Conservation (phyloP, 257 asterid species). For the Forsythia suspensa region DNA sequence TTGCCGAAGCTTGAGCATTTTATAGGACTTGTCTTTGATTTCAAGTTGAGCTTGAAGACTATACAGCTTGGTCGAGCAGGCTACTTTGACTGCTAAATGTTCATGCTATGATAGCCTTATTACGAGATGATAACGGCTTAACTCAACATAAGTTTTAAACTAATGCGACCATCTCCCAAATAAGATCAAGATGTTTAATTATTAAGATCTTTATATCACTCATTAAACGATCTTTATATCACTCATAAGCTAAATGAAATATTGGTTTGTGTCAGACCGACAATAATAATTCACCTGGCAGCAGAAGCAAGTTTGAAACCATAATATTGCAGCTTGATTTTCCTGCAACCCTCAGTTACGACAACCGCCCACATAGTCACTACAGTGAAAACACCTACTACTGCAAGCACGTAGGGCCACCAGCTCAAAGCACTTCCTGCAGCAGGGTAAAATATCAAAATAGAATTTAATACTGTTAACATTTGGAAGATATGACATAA, state of each 20-base stretch:
- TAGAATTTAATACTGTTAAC: slow-evolving; percentile 6
- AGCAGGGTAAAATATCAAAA: slow-evolving; percentile 24
- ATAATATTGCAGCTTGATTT: slow-evolving; percentile 90
- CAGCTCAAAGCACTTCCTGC: slow-evolving; percentile 87
- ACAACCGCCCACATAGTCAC: slow-evolving; percentile 97
- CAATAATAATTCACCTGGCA: slow-evolving; percentile 53
- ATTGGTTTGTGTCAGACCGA: neutral
- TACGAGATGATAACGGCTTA: neutral
- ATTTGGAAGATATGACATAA: slow-evolving; percentile 11
- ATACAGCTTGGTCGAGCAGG: neutral
- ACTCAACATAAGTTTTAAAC: neutral
- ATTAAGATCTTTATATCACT: neutral
- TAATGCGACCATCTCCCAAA: neutral
- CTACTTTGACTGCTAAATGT: neutral
- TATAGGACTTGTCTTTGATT: neutral
- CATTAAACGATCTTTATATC: neutral
- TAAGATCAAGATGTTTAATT: neutral
- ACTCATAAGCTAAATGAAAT: slow-evolving; percentile 10
- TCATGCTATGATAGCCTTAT: neutral
- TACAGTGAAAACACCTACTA: slow-evolving; percentile 70
- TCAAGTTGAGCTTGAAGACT: neutral
- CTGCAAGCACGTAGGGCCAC: slow-evolving; percentile 77
- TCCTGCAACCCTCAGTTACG: slow-evolving; percentile 97
- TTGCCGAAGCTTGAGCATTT: neutral
- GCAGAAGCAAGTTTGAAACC: slow-evolving; percentile 97